Evolutionary conservation across 176 grass and related monocot genomes (phyloP).

Genomic region (Puccinellia tenuiflora): DNA sequence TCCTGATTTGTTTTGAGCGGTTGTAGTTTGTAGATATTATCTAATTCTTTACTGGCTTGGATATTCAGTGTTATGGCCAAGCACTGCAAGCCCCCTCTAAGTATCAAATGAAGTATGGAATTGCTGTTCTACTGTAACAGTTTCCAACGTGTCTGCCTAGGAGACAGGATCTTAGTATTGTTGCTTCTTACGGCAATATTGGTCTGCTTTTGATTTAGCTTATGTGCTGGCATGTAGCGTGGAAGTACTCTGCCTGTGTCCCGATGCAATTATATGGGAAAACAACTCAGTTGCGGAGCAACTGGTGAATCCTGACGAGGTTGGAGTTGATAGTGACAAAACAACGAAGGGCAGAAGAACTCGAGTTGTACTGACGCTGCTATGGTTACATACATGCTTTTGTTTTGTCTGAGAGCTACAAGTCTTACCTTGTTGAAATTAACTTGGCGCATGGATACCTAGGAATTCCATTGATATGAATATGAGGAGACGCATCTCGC

Average conservation of each 20-base stretch:
- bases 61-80: slow-evolving; percentile 72
- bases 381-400: background rate
- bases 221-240: background rate
- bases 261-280: background rate
- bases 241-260: slow-evolving; percentile 12
- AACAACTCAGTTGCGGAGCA: slow-evolving; percentile 5
- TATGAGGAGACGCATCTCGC: background rate
- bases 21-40: slow-evolving; percentile 38
- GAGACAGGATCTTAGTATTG: slow-evolving; percentile 31
- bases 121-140: slow-evolving; percentile 50
- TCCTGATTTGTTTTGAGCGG: slow-evolving; percentile 28
- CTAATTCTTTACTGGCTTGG: slow-evolving; percentile 64
- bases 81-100: slow-evolving; percentile 54
- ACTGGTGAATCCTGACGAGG: background rate
- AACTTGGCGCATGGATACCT: background rate
- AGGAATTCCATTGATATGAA: background rate
- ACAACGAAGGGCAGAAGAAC: background rate
- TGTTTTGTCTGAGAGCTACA: slow-evolving; percentile 6
- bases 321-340: slow-evolving; percentile 3
- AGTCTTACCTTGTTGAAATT: slow-evolving; percentile 10
- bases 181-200: slow-evolving; percentile 12
- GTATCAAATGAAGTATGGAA: slow-evolving; percentile 55
- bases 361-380: background rate
- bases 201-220: slow-evolving; percentile 18
- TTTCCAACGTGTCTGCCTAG: slow-evolving; percentile 47